Conservation (phyloP, 2,329 filamentous ascomycete species). For the Phyllosticta capitalensis region DNA sequence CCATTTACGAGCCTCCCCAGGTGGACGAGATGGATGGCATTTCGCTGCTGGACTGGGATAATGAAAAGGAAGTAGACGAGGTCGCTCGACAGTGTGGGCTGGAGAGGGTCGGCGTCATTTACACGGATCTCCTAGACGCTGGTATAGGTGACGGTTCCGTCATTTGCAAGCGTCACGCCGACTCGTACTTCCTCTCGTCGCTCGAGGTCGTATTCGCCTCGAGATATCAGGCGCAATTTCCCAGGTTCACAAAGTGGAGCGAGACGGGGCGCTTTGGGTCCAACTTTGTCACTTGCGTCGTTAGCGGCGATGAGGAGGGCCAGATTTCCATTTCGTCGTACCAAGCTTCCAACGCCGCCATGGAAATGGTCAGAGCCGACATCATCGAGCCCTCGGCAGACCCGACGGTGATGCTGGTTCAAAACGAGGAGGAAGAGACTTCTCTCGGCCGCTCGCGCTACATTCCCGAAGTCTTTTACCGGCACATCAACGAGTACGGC, state of each 20-base stretch:
- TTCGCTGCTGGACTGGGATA: constrained; percentile 73
- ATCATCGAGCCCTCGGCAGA: constrained; percentile 93
- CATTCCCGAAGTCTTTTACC: constrained; percentile 95
- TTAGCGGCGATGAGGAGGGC: constrained; percentile 85
- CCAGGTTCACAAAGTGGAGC: constrained; percentile 92
- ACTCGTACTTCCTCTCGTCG: constrained; percentile 90
- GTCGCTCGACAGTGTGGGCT: constrained; percentile 76
- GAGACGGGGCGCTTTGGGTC: constrained; percentile 90
- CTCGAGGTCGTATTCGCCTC: constrained; percentile 86
- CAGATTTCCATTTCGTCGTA: constrained; percentile 86
- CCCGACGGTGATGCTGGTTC: constrained; percentile 87
- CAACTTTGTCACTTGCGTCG: constrained; percentile 91
- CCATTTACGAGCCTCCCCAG: constrained; percentile 94
- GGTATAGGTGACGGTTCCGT: constrained; percentile 76
- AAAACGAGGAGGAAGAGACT: constrained; percentile 80
- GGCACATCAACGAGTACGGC: constrained; percentile 90
- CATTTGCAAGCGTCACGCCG: constrained; percentile 87
- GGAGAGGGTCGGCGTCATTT: constrained; percentile 84
- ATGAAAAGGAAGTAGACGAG: constrained; percentile 71
- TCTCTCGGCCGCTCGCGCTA: constrained; percentile 64
- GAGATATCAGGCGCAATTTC: constrained; percentile 76
- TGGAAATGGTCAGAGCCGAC: constrained; percentile 93
- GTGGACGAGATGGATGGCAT: constrained; percentile 81
- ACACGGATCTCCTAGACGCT: constrained; percentile 81
- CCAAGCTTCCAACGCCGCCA: constrained; percentile 88